phyloP scores from a whole-genome alignment of 1,284 basidiomycete genomes.

The Irpex sp. region DNA sequence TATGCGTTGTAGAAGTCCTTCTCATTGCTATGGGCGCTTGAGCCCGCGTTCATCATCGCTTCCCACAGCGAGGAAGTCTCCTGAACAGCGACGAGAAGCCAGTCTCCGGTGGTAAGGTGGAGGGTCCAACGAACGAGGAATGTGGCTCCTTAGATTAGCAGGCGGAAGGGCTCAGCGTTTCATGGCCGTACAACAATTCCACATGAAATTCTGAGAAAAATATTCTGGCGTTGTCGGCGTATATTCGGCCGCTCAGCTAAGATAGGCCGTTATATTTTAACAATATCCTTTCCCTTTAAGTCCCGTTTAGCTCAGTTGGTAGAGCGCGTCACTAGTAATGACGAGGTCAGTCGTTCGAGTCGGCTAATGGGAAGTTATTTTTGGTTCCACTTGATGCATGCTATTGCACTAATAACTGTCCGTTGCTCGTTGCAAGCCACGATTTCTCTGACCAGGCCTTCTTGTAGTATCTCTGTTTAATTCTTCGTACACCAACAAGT shows the following conservation, averaged over 20 bases:
- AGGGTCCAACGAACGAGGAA: neutral
- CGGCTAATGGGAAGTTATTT: conserved; percentile 34
- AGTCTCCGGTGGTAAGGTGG: neutral
- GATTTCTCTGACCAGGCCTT: too few species aligned
- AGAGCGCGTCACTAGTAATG: conserved; percentile 58
- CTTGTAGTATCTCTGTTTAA: too few species aligned
- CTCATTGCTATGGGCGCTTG: conserved; percentile 14
- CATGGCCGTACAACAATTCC: neutral
- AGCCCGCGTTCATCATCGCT: conserved; percentile 11
- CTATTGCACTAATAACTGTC: neutral
- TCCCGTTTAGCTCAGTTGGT: conserved; percentile 53
- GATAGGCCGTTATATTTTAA: neutral
- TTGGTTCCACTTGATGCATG: neutral
- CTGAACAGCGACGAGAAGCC: neutral
- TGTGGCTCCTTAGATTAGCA: neutral
- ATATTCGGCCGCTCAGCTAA: neutral
- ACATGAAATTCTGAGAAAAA: neutral
- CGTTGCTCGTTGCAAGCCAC: neutral
- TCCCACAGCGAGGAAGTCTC: conserved; percentile 11
- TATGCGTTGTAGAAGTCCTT: conserved; percentile 15
- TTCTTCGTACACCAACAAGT: too few species aligned
- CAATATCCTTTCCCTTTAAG: neutral
- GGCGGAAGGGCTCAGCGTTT: neutral
- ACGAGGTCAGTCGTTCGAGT: conserved; percentile 44
- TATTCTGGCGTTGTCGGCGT: neutral